Base-by-base conservation (phyloP, 2,329 filamentous ascomycete genomes). In the Myrmaecium sp. region DNA sequence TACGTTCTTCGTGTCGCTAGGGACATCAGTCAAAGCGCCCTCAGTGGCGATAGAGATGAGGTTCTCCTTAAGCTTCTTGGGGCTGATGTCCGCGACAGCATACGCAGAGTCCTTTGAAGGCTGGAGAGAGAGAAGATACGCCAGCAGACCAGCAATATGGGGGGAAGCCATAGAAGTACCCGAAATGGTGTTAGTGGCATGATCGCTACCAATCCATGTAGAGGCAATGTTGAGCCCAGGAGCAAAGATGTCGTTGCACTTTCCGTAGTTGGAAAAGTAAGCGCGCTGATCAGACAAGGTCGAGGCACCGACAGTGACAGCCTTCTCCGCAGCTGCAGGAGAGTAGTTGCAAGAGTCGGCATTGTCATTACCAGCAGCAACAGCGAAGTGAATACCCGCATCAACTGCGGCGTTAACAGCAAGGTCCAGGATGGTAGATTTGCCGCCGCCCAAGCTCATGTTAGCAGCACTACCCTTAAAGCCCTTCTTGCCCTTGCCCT, bases 221-320 rank as follows among this genome's bases (percentile, higher is more conserved):
- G 89, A 98, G 45, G 81, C 71, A 46, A 98, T 93, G 74, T 83
- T 93, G 47, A 94, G 69, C 49, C 89, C 89, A 34, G 89, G 89
- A 36, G 84, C 89, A 48, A 98, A 98, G 67, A 98, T 93, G 60
- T 98, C 89, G 54, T 86, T 93, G 71, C 89, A 98, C 69, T 86
- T 89, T 57, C 89, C 89, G 58, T 75, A 95, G 79, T 98, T 98
- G 72, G 91, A 98, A 74, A 98, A 98, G 72, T 95, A 98, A 39
- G 89, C 89, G 60, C 89, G 86, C 66, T 82, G 81, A 52, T 98
- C 89, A 47, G 77, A 72, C 33, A 98, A 71, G 42, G 81, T 89
- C 23, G 83, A 92, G 40, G 89, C 89, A 58, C 86, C 91, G 37
- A 98, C 89, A 32, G 89, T 98, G 53, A 98, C 72, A 40, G 89